Evolutionary conservation across 2,329 filamentous ascomycete genomes (phyloP).

Genomic region (Neonectria punicea): DNA sequence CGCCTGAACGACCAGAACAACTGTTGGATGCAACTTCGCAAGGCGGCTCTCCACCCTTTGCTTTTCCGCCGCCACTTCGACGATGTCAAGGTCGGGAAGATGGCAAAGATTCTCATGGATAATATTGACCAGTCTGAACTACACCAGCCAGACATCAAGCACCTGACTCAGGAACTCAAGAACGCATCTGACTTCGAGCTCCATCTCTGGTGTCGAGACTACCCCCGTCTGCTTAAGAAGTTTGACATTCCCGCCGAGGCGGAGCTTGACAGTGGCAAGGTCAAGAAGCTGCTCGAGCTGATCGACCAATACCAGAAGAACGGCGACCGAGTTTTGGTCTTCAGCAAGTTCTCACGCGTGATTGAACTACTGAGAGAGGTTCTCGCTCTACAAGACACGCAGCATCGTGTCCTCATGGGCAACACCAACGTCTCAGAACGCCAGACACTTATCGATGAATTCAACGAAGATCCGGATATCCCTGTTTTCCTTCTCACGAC

Average conservation of each 20-base stretch:
- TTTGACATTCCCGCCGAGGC: conserved; percentile 65
- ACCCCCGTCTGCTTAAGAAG: conserved; percentile 59
- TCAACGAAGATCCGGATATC: conserved; percentile 79
- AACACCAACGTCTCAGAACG: conserved; percentile 83
- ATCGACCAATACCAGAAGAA: conserved; percentile 78
- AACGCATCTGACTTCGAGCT: conserved; percentile 72
- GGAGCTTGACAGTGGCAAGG: conserved; percentile 79
- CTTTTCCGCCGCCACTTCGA: conserved; percentile 86
- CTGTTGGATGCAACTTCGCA: conserved; percentile 89
- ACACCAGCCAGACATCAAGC: conserved; percentile 61
- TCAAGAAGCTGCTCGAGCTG: conserved; percentile 81
- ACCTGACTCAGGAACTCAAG: conserved; percentile 66
- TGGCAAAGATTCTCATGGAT: conserved; percentile 80
- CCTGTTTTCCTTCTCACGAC: conserved; percentile 94
- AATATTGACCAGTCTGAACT: conserved; percentile 69
- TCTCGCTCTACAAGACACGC: conserved; percentile 76
- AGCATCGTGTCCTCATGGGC: conserved; percentile 88
- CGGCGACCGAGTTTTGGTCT: conserved; percentile 88
- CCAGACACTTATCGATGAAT: conserved; percentile 88
- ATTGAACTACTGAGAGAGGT: conserved; percentile 91
- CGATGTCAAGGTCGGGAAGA: conserved; percentile 78
- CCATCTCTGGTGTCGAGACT: conserved; percentile 73
- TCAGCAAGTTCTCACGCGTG: conserved; percentile 92
- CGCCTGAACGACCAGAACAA: conserved; percentile 70
- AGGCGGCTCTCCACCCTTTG: conserved; percentile 91